phyloP scores from a whole-genome alignment of 495 filamentous ascomycete species.

The Staphylotrichum tortipilum region DNA sequence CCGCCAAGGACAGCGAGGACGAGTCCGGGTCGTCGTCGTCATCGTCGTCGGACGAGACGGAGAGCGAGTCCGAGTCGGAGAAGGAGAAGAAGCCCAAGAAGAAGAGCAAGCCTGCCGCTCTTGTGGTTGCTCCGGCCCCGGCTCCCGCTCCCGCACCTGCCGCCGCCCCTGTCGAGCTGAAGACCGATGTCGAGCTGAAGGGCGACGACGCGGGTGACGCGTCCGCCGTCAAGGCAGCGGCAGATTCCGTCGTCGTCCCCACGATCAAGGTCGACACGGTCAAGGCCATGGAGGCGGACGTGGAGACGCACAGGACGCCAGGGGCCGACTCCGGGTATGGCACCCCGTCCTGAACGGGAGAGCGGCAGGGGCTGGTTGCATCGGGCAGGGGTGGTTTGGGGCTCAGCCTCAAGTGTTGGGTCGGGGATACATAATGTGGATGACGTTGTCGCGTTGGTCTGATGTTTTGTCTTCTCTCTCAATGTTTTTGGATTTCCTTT shows the following conservation, averaged over 20 bases:
- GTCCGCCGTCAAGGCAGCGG: not conserved
- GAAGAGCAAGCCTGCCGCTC: conserved; percentile 4
- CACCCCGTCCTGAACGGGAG: not conserved
- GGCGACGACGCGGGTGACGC: conserved; percentile 8
- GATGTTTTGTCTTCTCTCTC: too few species aligned
- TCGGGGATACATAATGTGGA: not conserved
- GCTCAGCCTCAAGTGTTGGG: not conserved
- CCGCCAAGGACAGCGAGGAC: not conserved
- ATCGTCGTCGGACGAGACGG: conserved; percentile 9
- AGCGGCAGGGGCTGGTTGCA: too few species aligned
- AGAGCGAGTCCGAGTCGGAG: conserved; percentile 1
- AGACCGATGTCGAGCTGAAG: conserved; percentile 6
- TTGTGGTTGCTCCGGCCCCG: not conserved
- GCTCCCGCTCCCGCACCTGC: not conserved
- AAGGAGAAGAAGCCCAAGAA: conserved; percentile 6
- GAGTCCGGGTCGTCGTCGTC: not conserved
- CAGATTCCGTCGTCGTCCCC: not conserved
- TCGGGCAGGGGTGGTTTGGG: too few species aligned
- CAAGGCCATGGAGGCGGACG: conserved; percentile 15
- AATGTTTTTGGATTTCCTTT: too few species aligned
- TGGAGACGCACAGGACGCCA: conserved; percentile 11
- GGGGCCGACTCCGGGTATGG: conserved; percentile 30
- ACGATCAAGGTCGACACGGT: conserved; percentile 13
- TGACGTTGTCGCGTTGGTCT: too few species aligned
- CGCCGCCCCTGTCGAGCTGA: not conserved